Conservation (phyloP, 2,329 filamentous ascomycete genomes). For the Sarocladium kiliense region DNA sequence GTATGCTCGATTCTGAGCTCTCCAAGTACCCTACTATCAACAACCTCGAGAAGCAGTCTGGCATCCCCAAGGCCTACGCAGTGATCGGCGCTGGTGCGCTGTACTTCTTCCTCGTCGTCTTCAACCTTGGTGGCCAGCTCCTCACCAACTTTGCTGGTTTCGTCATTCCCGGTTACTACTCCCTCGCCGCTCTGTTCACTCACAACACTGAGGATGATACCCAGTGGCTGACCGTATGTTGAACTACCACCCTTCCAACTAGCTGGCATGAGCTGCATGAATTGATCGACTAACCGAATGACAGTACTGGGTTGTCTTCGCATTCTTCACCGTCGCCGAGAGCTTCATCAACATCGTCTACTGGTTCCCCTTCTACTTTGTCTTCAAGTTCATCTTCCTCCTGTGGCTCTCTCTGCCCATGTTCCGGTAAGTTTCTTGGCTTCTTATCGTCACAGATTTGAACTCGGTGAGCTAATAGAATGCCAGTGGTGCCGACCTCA, state of each 20-base stretch:
- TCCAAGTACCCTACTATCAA: conserved; percentile 79
- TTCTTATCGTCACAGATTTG: conserved; percentile 11
- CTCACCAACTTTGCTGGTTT: conserved; percentile 85
- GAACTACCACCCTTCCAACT: conserved; percentile 7
- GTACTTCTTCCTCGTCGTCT: conserved; percentile 89
- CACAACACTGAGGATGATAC: conserved; percentile 70
- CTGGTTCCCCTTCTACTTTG: conserved; percentile 99
- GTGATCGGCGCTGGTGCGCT: conserved; percentile 70
- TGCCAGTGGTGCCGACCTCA: conserved; percentile 80
- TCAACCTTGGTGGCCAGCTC: conserved; percentile 86
- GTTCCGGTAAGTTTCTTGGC: conserved; percentile 65
- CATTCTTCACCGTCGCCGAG: conserved; percentile 78
- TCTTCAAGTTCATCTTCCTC: conserved; percentile 97
- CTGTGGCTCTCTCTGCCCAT: conserved; percentile 96
- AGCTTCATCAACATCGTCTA: conserved; percentile 80
- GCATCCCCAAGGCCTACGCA: conserved; percentile 79
- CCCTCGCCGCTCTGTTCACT: conserved; percentile 71
- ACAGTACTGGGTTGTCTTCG: conserved; percentile 84
- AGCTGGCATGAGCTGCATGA: too few species aligned
- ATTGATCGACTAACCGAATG: conserved; percentile 33
- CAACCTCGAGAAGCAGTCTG: conserved; percentile 81
- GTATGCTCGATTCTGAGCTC: conserved; percentile 80
- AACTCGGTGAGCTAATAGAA: neutral
- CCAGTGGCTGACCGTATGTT: conserved; percentile 68
- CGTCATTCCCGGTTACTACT: conserved; percentile 79